These are phyloP conservation scores for Arctostaphylos glauca DNA, from an alignment of 148 eudicot genomes.

Conservation along the genomic window DNA sequence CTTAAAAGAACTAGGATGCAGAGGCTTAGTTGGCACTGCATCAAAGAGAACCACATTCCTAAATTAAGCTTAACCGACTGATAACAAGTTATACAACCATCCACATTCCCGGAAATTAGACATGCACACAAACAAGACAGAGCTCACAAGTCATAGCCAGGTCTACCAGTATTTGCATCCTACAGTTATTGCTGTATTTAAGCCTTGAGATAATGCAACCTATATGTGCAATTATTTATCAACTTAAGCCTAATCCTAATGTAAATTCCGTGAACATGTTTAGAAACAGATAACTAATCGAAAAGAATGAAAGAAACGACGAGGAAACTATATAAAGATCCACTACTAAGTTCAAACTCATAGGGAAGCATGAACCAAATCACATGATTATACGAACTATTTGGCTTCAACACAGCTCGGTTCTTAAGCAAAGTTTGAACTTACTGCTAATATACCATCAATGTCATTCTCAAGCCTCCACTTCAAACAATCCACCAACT, in stretches of 20 bases:
- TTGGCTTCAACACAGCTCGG: background rate
- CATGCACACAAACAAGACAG: background rate
- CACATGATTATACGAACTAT: too few species aligned
- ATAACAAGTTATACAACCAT: background rate
- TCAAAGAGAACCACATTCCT: background rate
- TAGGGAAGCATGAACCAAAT: too few species aligned
- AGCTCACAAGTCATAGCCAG: background rate
- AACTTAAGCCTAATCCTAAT: too few species aligned
- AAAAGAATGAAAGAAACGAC: too few species aligned
- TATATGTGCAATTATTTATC: too few species aligned
- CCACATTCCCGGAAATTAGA: background rate
- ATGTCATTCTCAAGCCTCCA: constrained; percentile 61
- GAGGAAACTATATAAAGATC: too few species aligned
- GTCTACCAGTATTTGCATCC: background rate
- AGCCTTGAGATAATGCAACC: too few species aligned
- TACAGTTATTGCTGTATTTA: background rate
- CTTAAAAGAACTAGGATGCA: background rate
- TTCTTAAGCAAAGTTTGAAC: constrained; percentile 12
- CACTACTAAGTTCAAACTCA: too few species aligned
- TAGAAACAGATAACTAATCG: too few species aligned
- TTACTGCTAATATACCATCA: constrained; percentile 51
- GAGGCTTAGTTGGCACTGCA: background rate
- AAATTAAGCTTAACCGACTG: background rate
- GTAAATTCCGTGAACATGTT: too few species aligned
- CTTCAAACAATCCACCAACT: constrained; percentile 53